phyloP scores from a whole-genome alignment of 805 yeast species.

The Candida glaebosa region DNA sequence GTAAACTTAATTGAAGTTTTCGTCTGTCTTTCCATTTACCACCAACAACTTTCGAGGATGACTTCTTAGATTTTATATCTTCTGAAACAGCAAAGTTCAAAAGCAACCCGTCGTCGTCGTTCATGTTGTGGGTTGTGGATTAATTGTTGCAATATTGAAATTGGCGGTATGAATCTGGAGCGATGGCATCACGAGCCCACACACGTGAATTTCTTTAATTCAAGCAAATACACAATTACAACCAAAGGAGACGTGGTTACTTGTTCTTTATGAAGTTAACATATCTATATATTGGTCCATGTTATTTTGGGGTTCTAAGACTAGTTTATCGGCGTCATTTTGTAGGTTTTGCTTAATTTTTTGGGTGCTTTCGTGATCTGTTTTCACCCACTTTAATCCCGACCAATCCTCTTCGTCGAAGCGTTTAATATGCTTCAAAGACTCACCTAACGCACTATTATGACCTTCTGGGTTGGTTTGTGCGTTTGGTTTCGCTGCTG shows the following conservation, averaged over 20 bases:
- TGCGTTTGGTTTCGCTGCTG: slow-evolving; percentile 31
- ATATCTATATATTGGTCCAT: slow-evolving; percentile 24
- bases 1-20: slow-evolving; percentile 48
- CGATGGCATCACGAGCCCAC: slow-evolving; percentile 6
- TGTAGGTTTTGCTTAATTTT: slow-evolving; percentile 14
- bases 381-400: slow-evolving; percentile 25
- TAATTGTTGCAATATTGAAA: neutral
- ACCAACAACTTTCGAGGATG: slow-evolving; percentile 48
- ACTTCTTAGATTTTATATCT: slow-evolving; percentile 19
- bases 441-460: slow-evolving; percentile 31
- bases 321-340: slow-evolving; percentile 13
- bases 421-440: slow-evolving; percentile 34
- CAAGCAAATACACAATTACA: neutral
- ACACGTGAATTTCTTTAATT: slow-evolving; percentile 5
- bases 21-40: slow-evolving; percentile 85
- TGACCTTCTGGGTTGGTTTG: slow-evolving; percentile 25
- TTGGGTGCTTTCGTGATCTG: slow-evolving; percentile 14
- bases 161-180: too few species aligned
- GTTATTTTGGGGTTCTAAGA: slow-evolving; percentile 19
- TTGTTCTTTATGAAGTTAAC: slow-evolving; percentile 10
- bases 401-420: slow-evolving; percentile 43
- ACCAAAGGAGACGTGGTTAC: neutral
- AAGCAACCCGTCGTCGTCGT: slow-evolving; percentile 59
- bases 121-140: neutral
- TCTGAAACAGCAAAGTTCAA: slow-evolving; percentile 62